Conservation (phyloP, 805 yeast species). For the Ogataea corticis region DNA sequence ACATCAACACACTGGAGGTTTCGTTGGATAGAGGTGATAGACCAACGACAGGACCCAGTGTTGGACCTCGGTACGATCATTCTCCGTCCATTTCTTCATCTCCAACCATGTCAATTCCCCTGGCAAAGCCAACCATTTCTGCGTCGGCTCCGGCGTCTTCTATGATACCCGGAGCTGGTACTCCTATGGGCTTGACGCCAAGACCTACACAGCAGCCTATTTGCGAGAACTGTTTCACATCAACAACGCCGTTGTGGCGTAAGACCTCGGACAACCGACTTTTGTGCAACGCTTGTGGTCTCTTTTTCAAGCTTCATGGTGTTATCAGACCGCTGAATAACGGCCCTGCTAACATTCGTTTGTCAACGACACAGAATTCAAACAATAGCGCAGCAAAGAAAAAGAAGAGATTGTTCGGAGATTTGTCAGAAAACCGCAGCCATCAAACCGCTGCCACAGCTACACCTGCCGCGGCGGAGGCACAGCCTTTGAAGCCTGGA, state of each 20-base stretch:
- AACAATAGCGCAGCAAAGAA: slow-evolving; percentile 4
- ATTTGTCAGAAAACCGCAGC: not conserved
- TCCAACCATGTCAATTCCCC: slow-evolving; percentile 8
- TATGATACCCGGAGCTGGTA: slow-evolving; percentile 4
- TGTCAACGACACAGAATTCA: not conserved
- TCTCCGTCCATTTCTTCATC: slow-evolving; percentile 5
- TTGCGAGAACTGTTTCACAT: slow-evolving; percentile 87
- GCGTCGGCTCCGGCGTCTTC: slow-evolving; percentile 10
- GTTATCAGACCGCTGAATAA: slow-evolving; percentile 34
- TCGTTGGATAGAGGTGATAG: slow-evolving; percentile 30
- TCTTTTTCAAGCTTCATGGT: slow-evolving; percentile 86
- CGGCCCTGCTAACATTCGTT: slow-evolving; percentile 9
- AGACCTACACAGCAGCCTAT: slow-evolving; percentile 33
- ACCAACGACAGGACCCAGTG: not conserved
- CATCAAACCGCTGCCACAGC: not conserved
- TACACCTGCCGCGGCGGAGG: not conserved
- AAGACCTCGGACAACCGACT: slow-evolving; percentile 77
- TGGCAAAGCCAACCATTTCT: slow-evolving; percentile 5
- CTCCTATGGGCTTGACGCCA: slow-evolving; percentile 11
- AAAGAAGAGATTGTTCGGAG: slow-evolving; percentile 18
- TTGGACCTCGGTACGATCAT: not conserved
- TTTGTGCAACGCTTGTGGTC: slow-evolving; percentile 91
- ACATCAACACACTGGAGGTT: slow-evolving; percentile 36
- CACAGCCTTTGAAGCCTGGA: slow-evolving; percentile 1
- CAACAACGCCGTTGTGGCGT: slow-evolving; percentile 94